phyloP scores from a whole-genome alignment of 257 asterid species.

The Ocimum tenuiflorum region DNA sequence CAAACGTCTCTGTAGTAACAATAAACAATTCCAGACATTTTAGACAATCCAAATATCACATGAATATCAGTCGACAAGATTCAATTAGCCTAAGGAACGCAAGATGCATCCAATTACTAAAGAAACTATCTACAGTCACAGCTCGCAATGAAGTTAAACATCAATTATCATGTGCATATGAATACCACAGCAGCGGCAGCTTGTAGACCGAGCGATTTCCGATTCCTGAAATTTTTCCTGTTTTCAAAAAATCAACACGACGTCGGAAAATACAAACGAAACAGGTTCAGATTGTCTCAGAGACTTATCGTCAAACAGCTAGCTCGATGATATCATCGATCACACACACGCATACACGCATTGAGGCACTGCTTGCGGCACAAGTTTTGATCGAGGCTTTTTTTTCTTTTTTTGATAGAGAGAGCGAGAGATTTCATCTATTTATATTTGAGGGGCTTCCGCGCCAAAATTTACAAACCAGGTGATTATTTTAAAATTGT shows the following conservation, averaged over 20 bases:
- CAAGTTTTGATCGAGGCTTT: conserved; percentile 20
- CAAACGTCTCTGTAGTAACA: background rate
- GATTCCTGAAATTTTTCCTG: conserved; percentile 49
- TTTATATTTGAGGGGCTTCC: background rate
- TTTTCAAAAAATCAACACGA: background rate
- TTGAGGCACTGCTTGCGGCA: conserved; percentile 24
- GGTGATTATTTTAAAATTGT: no score
- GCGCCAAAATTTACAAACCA: background rate
- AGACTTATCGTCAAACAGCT: conserved; percentile 17
- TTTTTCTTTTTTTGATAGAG: no score
- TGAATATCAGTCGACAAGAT: background rate
- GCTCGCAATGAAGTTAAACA: background rate
- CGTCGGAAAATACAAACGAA: background rate
- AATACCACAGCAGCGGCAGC: conserved; percentile 67
- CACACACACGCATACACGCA: background rate
- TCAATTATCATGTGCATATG: conserved; percentile 1
- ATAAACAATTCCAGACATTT: background rate
- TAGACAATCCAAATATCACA: background rate
- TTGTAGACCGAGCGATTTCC: conserved; percentile 49
- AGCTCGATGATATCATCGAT: background rate
- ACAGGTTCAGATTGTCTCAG: background rate
- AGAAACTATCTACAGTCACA: background rate
- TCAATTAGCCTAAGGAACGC: background rate
- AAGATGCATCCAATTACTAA: background rate
- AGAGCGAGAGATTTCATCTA: no score